These are phyloP conservation scores for Gigaspora rosea DNA, from an alignment of 192 early-diverging fungal species.

Conservation along the genomic window DNA sequence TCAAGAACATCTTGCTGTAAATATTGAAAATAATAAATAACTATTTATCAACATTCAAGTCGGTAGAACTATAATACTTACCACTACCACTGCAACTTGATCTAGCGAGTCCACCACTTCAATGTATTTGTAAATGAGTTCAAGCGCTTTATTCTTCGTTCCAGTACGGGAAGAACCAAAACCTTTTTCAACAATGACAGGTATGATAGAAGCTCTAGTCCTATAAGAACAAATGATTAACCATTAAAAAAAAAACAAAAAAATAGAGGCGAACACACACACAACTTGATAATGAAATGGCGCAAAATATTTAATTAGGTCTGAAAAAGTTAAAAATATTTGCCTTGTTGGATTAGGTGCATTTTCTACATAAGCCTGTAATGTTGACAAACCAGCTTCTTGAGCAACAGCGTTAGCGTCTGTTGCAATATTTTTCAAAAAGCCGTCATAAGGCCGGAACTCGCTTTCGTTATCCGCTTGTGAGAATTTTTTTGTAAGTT, in stretches of 20 bases:
- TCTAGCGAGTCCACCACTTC: slow-evolving; percentile 87
- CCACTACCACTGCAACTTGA: slow-evolving; percentile 64
- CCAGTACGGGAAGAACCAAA: slow-evolving; percentile 79
- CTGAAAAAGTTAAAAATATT: not conserved
- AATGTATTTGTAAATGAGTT: slow-evolving; percentile 82
- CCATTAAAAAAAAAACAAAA: not conserved
- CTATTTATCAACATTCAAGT: not conserved
- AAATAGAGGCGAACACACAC: not conserved
- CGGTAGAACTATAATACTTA: slow-evolving; percentile 34
- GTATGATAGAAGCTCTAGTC: slow-evolving; percentile 67
- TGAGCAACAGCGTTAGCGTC: slow-evolving; percentile 92
- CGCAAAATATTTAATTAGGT: not conserved
- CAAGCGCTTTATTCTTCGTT: slow-evolving; percentile 75
- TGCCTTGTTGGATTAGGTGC: slow-evolving; percentile 77
- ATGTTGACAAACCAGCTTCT: slow-evolving; percentile 76
- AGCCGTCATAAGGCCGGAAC: slow-evolving; percentile 71
- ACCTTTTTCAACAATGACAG: slow-evolving; percentile 84
- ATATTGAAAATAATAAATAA: not conserved
- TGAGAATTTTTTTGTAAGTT: slow-evolving; percentile 70
- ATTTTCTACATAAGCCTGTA: slow-evolving; percentile 79
- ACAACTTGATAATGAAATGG: not conserved
- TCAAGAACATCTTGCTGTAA: slow-evolving; percentile 72
- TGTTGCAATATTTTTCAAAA: slow-evolving; percentile 76
- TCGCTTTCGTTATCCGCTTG: slow-evolving; percentile 65
- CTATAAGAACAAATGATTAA: slow-evolving; percentile 36